Percentiles rank a stretch among this genome's conserved stretches.
Conservation (phyloP, 1,284 basidiomycete genomes). For the Heterobasidion occidentale region DNA sequence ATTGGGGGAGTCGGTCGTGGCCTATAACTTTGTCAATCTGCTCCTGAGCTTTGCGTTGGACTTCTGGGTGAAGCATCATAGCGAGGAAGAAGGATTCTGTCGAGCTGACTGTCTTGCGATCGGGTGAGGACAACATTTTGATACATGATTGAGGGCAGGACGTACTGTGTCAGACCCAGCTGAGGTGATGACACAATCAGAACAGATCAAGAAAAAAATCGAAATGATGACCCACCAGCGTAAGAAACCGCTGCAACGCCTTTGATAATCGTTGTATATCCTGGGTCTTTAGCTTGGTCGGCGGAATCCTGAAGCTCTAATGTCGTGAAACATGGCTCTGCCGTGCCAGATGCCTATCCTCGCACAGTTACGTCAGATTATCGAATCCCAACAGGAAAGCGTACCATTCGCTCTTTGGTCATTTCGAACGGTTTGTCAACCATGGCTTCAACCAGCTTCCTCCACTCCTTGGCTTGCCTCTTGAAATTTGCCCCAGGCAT, state of each 20-base stretch:
- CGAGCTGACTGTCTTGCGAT: not conserved
- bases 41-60: conserved; percentile 1
- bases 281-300: conserved; percentile 2
- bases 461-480: conserved; percentile 41
- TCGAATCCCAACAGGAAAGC: not conserved
- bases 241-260: conserved; percentile 16
- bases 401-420: not conserved
- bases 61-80: conserved; percentile 5
- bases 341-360: conserved; percentile 15
- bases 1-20: conserved; percentile 3
- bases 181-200: conserved; percentile 1
- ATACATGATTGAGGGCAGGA: conserved; percentile 1
- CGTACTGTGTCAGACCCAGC: conserved; percentile 17
- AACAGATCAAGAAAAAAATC: not conserved
- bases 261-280: conserved; percentile 17
- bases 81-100: not conserved
- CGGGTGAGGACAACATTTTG: conserved; percentile 9
- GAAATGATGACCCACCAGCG: conserved; percentile 12
- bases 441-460: conserved; percentile 16
- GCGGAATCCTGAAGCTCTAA: conserved; percentile 13
- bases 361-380: not conserved
- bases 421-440: not conserved
- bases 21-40: conserved; percentile 3
- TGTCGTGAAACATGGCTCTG: conserved; percentile 15
- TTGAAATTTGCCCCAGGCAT: conserved; percentile 58